Base-by-base conservation (phyloP, 2,329 filamentous ascomycete genomes). In the Pseudogymnoascus sp. region DNA sequence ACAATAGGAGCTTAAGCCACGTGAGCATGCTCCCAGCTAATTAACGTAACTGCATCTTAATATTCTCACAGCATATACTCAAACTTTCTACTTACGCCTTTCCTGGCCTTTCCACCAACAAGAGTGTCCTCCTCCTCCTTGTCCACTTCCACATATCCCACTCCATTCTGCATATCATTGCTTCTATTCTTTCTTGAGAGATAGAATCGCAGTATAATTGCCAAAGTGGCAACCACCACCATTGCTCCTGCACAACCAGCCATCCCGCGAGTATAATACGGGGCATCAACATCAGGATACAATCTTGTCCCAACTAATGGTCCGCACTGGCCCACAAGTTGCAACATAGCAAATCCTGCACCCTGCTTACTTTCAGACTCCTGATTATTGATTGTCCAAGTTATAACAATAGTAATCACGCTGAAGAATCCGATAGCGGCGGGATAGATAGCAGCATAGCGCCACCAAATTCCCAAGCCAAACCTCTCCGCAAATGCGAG, bases 311-410 rank as follows among this genome's bases (percentile, higher is more conserved):
- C 82, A 0, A 83, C 68, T 9, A 84, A 60, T 0, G 73, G 72
- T 1, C 73, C 73, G 64, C 70, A 73, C 61, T 74, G 73, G 0
- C 73, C 93, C 13, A 96, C 81, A 37, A 91, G 71, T 74, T 96
- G 93, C 71, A 97, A 75, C 33, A 96, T 80, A 0, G 89, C 90
- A 70, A 96, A 90, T 1, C 88, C 90, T 1, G 85, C 85, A 0
- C 90, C 90, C 68, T 89, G 88, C 6, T 85, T 83, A 61, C 83
- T 84, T 65, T 87, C 84, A 11, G 80, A 85, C 62, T 82, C 77
- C 72, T 95, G 90, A 74, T 96, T 96, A 72, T 96, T 96, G 71
- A 96, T 84, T 37, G 84, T 90, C 92, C 92, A 96, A 1, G 90
- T 88, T 63, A 96, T 89, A 68, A 93, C 88, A 33, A 96, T 81